Percentiles rank a stretch among this genome's conserved stretches.
phyloP scores from a whole-genome alignment of 257 asterid genomes.

The Solanum chilense region DNA sequence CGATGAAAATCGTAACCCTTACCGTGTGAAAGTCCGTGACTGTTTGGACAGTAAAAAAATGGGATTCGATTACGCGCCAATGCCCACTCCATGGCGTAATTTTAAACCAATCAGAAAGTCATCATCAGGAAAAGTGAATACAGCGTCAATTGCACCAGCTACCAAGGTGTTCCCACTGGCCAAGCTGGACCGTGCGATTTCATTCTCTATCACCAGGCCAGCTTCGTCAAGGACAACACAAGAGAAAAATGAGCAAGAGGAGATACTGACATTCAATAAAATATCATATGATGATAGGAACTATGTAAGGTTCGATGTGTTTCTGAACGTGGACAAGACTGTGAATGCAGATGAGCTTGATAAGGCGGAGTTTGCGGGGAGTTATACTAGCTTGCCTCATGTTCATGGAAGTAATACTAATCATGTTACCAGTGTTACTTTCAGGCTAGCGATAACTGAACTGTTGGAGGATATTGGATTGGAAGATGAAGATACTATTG shows the following conservation, averaged over 20 bases:
- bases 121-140: background rate
- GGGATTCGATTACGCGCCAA: slow-evolving; percentile 29
- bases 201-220: slow-evolving; percentile 19
- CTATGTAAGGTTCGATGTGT: slow-evolving; percentile 39
- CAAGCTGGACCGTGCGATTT: slow-evolving; percentile 1
- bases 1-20: slow-evolving; percentile 37
- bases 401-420: background rate
- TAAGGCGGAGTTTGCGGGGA: slow-evolving; percentile 35
- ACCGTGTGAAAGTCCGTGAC: slow-evolving; percentile 29
- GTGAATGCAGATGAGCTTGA: slow-evolving; percentile 10
- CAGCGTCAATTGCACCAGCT: background rate
- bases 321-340: slow-evolving; percentile 42
- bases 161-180: slow-evolving; percentile 16
- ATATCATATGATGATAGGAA: slow-evolving; percentile 4
- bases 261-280: slow-evolving; percentile 13
- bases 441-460: background rate
- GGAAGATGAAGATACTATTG: background rate
- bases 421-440: background rate
- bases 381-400: slow-evolving; percentile 44
- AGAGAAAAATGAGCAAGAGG: slow-evolving; percentile 28
- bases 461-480: background rate
- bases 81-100: slow-evolving; percentile 34
- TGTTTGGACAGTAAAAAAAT: slow-evolving; percentile 7
- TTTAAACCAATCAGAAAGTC: slow-evolving; percentile 19
- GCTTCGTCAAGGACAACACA: background rate